phyloP scores from a whole-genome alignment of 768 basidiomycete genomes.

The Amyloporia xantha region DNA sequence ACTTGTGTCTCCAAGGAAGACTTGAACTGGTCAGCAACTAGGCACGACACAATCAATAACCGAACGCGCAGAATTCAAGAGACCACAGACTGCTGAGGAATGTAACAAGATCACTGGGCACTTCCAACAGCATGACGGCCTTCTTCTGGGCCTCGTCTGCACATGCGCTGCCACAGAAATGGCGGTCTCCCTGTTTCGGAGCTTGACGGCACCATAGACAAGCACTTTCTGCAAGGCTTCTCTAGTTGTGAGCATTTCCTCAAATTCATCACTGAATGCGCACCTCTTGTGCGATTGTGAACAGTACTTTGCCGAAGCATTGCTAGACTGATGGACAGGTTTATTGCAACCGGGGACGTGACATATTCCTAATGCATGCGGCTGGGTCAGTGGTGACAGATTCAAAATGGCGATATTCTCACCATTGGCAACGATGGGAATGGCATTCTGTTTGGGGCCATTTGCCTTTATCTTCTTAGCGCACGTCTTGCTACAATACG shows the following conservation, averaged over 20 bases:
- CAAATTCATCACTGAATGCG: constrained; percentile 28
- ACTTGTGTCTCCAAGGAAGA: constrained; percentile 62
- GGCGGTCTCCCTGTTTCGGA: constrained; percentile 47
- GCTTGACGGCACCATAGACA: constrained; percentile 58
- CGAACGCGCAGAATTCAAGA: no score
- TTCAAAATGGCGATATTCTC: background rate
- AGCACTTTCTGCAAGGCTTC: constrained; percentile 30
- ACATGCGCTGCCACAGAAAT: constrained; percentile 57
- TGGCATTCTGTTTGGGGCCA: background rate
- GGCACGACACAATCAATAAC: no score
- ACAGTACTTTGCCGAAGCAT: constrained; percentile 36
- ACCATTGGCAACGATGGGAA: background rate
- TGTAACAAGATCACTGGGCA: constrained; percentile 51
- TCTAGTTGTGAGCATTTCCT: constrained; percentile 1
- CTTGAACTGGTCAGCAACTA: constrained; percentile 56
- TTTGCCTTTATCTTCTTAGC: constrained; percentile 32
- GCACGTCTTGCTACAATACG: constrained; percentile 50
- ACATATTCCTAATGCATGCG: constrained; percentile 33
- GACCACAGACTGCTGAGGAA: constrained; percentile 54
- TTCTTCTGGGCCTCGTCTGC: constrained; percentile 45
- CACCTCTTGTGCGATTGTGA: constrained; percentile 45
- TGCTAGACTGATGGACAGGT: constrained; percentile 18
- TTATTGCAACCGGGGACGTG: constrained; percentile 40
- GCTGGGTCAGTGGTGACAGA: constrained; percentile 26
- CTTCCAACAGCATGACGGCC: constrained; percentile 53